phyloP scores from a whole-genome alignment of 2,329 filamentous ascomycete genomes.

The Ampelomyces quisqualis region DNA sequence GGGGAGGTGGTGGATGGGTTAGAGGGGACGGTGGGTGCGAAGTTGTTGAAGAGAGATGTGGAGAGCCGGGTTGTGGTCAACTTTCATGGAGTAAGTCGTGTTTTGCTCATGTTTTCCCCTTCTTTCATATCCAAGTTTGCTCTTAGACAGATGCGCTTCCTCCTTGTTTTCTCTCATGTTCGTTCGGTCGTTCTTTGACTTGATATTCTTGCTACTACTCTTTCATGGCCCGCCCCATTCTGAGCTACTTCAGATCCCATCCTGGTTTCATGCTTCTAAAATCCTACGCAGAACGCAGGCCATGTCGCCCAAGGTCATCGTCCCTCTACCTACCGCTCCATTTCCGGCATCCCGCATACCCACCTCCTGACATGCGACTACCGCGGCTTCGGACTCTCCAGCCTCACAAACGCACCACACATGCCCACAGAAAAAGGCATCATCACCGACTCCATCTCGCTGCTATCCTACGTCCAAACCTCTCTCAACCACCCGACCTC shows the following conservation, averaged over 20 bases:
- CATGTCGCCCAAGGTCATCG: conserved; percentile 78
- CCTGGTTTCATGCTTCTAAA: conserved; percentile 7
- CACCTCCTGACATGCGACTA: conserved; percentile 91
- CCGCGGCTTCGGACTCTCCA: conserved; percentile 80
- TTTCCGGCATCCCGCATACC: conserved; percentile 67
- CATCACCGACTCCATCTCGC: conserved; percentile 72
- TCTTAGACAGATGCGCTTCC: not conserved
- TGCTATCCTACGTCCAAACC: conserved; percentile 71
- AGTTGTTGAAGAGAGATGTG: conserved; percentile 53
- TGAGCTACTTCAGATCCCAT: conserved; percentile 15
- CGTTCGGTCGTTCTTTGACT: not conserved
- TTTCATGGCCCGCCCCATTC: not conserved
- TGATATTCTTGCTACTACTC: not conserved
- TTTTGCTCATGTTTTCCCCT: conserved; percentile 2
- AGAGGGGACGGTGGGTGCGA: conserved; percentile 51
- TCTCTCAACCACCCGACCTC: conserved; percentile 64
- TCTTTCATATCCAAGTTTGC: not conserved
- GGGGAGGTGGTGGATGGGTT: conserved; percentile 51
- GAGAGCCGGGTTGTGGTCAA: conserved; percentile 58
- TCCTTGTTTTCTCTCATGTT: not conserved
- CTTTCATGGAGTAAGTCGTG: conserved; percentile 65
- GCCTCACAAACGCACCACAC: conserved; percentile 55
- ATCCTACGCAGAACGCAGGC: conserved; percentile 69
- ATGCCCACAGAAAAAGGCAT: conserved; percentile 75
- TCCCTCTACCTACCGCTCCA: conserved; percentile 72